Conservation (phyloP, 2,329 filamentous ascomycete species). For the Chrysoporthe cubensis region DNA sequence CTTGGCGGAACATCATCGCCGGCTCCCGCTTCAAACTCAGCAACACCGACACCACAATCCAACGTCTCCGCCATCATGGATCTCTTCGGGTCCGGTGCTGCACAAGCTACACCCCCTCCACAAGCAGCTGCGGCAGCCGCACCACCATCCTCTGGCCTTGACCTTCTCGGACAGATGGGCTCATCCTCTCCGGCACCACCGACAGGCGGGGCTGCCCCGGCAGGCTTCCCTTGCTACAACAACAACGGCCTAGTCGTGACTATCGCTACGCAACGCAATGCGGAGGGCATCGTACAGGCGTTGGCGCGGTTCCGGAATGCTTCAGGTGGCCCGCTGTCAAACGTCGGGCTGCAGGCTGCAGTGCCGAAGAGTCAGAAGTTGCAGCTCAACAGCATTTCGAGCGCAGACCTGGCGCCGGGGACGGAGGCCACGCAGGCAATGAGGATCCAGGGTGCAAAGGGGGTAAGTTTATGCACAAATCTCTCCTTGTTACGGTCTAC, state of each 20-base stretch:
- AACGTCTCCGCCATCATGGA: constrained; percentile 84
- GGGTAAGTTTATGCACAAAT: constrained; percentile 67
- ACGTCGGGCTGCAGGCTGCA: constrained; percentile 86
- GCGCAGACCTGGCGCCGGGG: constrained; percentile 73
- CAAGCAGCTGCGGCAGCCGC: constrained; percentile 50
- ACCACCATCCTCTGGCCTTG: constrained; percentile 50
- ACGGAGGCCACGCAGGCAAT: constrained; percentile 89
- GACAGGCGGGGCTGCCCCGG: constrained; percentile 42
- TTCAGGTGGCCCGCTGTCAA: constrained; percentile 66
- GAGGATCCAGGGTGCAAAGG: constrained; percentile 82
- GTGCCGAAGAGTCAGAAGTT: constrained; percentile 96
- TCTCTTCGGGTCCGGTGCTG: constrained; percentile 66
- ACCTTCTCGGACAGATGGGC: constrained; percentile 47
- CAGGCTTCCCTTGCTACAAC: constrained; percentile 75
- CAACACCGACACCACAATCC: constrained; percentile 58
- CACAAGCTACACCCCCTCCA: constrained; percentile 39
- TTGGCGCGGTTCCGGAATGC: constrained; percentile 82
- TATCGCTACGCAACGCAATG: constrained; percentile 81
- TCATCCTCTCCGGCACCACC: constrained; percentile 53
- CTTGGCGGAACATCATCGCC: constrained; percentile 72
- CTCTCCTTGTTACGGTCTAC: constrained; percentile 10
- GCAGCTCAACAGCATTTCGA: constrained; percentile 88
- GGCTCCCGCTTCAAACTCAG: constrained; percentile 44
- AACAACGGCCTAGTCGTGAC: constrained; percentile 83
- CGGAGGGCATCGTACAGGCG: constrained; percentile 79